Conservation (phyloP, 768 basidiomycete genomes). For the Aureoboletus auriporus region DNA sequence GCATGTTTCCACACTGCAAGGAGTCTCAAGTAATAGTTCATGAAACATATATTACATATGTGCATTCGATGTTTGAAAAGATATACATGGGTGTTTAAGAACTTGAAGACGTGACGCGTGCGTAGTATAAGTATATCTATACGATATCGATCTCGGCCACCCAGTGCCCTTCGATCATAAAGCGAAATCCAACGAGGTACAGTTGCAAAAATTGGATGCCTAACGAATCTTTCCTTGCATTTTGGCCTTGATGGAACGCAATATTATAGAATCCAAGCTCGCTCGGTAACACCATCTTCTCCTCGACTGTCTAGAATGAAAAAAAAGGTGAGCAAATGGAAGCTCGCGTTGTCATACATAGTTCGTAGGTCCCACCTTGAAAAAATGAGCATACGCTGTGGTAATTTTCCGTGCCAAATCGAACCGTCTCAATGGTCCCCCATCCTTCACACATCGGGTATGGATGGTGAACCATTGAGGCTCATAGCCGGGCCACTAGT, state of each 20-base stretch:
- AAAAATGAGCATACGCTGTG: background rate
- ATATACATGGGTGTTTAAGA: too few relatives aligned
- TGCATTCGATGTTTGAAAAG: too few relatives aligned
- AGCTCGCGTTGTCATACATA: background rate
- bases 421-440: background rate
- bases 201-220: conserved; percentile 2
- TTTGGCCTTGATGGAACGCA: background rate
- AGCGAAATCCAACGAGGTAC: background rate
- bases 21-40: too few relatives aligned
- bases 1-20: too few relatives aligned
- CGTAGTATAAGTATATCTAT: background rate
- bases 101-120: too few relatives aligned
- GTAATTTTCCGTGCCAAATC: background rate
- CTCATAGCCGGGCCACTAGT: background rate
- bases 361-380: background rate
- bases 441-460: background rate
- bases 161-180: background rate
- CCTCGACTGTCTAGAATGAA: background rate
- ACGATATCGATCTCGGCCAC: conserved; percentile 1
- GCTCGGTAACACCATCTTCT: background rate
- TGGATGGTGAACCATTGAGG: background rate
- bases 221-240: background rate
- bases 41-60: too few relatives aligned
- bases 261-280: conserved; percentile 1
- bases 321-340: background rate